Conservation (phyloP, 129 eudicot genomes). For the Artemisia tridentata region DNA sequence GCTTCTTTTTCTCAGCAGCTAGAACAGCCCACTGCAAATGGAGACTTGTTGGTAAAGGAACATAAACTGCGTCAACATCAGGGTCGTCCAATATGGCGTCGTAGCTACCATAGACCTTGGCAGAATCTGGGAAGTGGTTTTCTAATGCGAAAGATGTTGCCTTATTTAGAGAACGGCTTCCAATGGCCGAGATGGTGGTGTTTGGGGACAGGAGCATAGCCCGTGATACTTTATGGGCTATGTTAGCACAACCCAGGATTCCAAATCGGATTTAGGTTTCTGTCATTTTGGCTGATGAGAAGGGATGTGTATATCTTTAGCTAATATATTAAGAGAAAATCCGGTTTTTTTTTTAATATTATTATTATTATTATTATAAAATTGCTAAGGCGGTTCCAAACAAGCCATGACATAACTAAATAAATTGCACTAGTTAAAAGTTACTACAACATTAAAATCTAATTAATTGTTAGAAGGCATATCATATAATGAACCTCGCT, state of each 20-base stretch:
- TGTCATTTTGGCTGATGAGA: constrained; percentile 28
- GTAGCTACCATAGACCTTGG: constrained; percentile 56
- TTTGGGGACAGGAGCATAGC: constrained; percentile 50
- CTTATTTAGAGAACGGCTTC: constrained; percentile 63
- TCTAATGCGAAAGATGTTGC: constrained; percentile 47
- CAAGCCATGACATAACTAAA: no score
- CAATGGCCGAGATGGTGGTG: constrained; percentile 56
- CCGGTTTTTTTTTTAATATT: no score
- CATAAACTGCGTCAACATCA: constrained; percentile 64
- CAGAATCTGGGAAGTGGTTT: constrained; percentile 45
- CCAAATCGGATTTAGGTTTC: constrained; percentile 51
- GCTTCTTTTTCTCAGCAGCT: constrained; percentile 64
- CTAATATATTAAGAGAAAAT: no score
- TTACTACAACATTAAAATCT: no score
- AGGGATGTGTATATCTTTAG: background rate
- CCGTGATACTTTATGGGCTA: constrained; percentile 63
- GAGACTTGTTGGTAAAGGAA: constrained; percentile 65
- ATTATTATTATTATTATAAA: no score
- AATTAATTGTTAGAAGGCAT: no score
- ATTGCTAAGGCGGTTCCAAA: no score
- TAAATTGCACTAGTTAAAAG: no score
- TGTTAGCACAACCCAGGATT: constrained; percentile 62
- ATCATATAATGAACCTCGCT: no score
- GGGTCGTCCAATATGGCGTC: constrained; percentile 63
- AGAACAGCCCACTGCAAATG: constrained; percentile 59